Evolutionary conservation across 192 early-diverging fungal genomes (phyloP), one percentile per base, ranked within the genome.

Genomic region (Kickxella alabastrina): DNA sequence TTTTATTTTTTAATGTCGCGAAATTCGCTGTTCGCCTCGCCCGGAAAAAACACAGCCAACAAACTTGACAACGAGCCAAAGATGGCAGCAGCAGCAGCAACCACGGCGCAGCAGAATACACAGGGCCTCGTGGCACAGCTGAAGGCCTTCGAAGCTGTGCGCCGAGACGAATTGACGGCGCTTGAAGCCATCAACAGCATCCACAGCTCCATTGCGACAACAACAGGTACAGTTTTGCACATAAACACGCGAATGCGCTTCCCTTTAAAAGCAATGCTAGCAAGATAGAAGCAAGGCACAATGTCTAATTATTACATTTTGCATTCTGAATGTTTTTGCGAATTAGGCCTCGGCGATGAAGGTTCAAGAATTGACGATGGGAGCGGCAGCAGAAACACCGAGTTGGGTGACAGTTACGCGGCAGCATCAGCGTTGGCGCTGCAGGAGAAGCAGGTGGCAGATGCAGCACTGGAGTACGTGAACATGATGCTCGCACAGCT

Each of bases 381-480:
- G n/a, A n/a, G n/a, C n/a, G n/a, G n/a, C n/a, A n/a, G n/a, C n/a
- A n/a, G n/a, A n/a, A n/a, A n/a, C n/a, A 10, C 15, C 12, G 35
- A 10, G 3, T 15, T n/a, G 35, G 28, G 32, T 13, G n/a, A 49
- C 21, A 38, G 17, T 7, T 31, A n/a, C 17, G 49, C 21, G 2
- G 64, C 50, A 4, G 19, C n/a, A n/a, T n/a, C 31, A 2, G 31
- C 44, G 12, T 35, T 59, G 4, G 68, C 53, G 1, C 57, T 34
- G 19, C 62, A 60, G 27, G 68, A 72, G 49, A 55, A 60, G 40
- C 34, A 42, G 24, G 53, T 57, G 1, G 62, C 68, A 3, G 52
- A 51, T 6, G 43, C 47, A 2, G 68, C 62, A 28, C 38, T 64
- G 15, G 62, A 59, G 17, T 28, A 45, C 3, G 62, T 72, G 19